A percentile compares a stretch with the other conserved stretches of the same genome.
Evolutionary conservation across 2,329 filamentous ascomycete genomes (phyloP).

Genomic region (Camillea tinctor): DNA sequence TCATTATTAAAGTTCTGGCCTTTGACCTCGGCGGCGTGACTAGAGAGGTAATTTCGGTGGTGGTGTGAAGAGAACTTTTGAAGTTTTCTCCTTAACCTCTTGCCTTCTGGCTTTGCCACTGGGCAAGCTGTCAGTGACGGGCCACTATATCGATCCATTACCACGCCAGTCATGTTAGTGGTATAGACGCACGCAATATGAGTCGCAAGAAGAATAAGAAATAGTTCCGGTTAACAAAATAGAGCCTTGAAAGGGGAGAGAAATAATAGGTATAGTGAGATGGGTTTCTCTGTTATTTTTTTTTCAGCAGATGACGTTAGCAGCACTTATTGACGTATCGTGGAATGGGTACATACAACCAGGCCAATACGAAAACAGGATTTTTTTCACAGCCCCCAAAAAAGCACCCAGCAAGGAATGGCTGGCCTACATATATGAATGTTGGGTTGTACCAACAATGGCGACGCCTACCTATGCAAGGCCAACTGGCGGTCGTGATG

Average conservation of each 20-base stretch:
- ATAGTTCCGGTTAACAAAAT: neutral
- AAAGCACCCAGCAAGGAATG: neutral
- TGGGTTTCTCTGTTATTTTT: neutral
- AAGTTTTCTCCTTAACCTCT: slow-evolving; percentile 31
- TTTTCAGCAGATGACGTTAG: slow-evolving; percentile 23
- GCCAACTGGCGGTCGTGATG: no score
- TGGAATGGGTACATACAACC: slow-evolving; percentile 13
- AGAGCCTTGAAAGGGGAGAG: neutral
- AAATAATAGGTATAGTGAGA: neutral
- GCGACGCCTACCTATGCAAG: no score
- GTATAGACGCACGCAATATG: neutral
- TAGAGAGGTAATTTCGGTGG: slow-evolving; percentile 8
- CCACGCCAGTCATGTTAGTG: neutral
- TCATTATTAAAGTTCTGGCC: slow-evolving; percentile 6
- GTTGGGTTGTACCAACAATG: no score
- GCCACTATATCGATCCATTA: slow-evolving; percentile 28
- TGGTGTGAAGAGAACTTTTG: slow-evolving; percentile 24
- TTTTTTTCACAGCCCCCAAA: slow-evolving; percentile 12
- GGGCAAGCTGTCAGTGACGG: slow-evolving; percentile 20
- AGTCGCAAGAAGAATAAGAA: neutral
- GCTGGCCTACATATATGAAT: no score
- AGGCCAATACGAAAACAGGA: slow-evolving; percentile 33
- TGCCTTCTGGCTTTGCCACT: slow-evolving; percentile 26
- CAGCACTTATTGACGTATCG: slow-evolving; percentile 5
- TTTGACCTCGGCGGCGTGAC: slow-evolving; percentile 13